Evolutionary conservation across 2,329 filamentous ascomycete genomes (phyloP), one percentile per base, ranked within the genome.

Genomic region (Daldinia sp.): DNA sequence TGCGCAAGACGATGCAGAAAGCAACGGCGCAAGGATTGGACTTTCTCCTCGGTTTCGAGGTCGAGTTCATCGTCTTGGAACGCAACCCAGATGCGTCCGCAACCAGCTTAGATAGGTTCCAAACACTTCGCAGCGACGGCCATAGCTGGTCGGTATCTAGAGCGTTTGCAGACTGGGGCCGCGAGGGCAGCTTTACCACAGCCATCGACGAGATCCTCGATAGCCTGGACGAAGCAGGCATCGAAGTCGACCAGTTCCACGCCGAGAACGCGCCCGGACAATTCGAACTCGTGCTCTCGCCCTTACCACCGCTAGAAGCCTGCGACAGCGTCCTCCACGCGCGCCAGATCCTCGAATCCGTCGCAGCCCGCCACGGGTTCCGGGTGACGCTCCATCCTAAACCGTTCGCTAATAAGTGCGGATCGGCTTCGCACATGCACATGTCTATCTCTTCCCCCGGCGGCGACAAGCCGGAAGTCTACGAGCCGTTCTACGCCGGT

Each of bases 41-140:
- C 2, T 88, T 94, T 54, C 82, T 90, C 0, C 79, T 93, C 15
- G 93, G 93, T 0, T 97, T 96, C 72, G 93, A 97, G 78, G 88
- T 97, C 44, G 93, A 97, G 78, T 87, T 96, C 9, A 85, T 92
- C 1, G 89, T 97, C 70, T 82, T 95, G 71, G 84, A 85, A 44
- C 84, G 84, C 20, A 74, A 79, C 37, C 73, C 75, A 6, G 73
- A 79, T 28, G 70, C 4, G 66, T 71, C 0, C 72, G 76, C 4
- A 67, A 71, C 0, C 71, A 76, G 9, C 42, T 20, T 20, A 1
- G 70, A 75, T 1, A 78, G 79, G 3, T 82, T 80, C 44, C 78
- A 80, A 6, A 75, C 79, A 0, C 83, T 91, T 0, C 77, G 85
- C n/a, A 86, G 86, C 6, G 83, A 85, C 51, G 89, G 88, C 1